Conservation (phyloP, 129 eudicot genomes). For the Heracleum sosnowskyi region DNA sequence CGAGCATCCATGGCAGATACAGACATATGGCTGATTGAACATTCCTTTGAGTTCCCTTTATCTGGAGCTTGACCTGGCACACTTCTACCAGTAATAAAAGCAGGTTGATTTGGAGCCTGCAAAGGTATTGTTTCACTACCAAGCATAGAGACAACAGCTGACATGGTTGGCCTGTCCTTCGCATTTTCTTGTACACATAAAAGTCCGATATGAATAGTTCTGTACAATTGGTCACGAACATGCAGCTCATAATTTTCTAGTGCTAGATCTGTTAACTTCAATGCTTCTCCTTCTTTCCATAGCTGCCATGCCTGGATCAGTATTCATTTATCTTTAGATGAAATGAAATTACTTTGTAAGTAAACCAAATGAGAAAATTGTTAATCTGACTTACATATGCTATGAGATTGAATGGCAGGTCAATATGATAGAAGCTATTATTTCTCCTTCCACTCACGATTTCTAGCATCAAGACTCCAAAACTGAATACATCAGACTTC, state of each 20-base stretch:
- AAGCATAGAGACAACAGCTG: conserved; percentile 30
- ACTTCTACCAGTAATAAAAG: conserved; percentile 1
- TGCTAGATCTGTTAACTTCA: conserved; percentile 24
- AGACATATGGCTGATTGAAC: conserved; percentile 16
- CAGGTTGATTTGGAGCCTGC: conserved; percentile 11
- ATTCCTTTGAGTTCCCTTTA: not conserved
- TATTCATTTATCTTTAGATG: not conserved
- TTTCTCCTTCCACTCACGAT: conserved; percentile 36
- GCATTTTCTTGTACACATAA: conserved; percentile 38
- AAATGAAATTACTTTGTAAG: not conserved
- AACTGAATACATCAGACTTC: conserved; percentile 29
- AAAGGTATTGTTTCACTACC: conserved; percentile 20
- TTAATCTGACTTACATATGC: conserved; percentile 29
- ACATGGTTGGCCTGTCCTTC: conserved; percentile 29
- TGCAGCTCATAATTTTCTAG: not conserved
- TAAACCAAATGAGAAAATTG: not conserved
- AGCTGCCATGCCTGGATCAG: conserved; percentile 32
- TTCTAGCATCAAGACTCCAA: conserved; percentile 20
- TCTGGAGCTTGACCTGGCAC: too few relatives aligned
- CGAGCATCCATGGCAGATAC: conserved; percentile 24
- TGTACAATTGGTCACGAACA: conserved; percentile 12
- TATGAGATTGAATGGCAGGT: conserved; percentile 29
- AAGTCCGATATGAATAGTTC: conserved; percentile 33
- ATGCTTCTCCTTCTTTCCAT: conserved; percentile 28
- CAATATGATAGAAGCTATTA: conserved; percentile 21